A percentile compares a stretch with the other conserved stretches of the same genome.
These are phyloP conservation scores for Pichia heedii DNA, from an alignment of 805 yeast species.

Conservation along the genomic window DNA sequence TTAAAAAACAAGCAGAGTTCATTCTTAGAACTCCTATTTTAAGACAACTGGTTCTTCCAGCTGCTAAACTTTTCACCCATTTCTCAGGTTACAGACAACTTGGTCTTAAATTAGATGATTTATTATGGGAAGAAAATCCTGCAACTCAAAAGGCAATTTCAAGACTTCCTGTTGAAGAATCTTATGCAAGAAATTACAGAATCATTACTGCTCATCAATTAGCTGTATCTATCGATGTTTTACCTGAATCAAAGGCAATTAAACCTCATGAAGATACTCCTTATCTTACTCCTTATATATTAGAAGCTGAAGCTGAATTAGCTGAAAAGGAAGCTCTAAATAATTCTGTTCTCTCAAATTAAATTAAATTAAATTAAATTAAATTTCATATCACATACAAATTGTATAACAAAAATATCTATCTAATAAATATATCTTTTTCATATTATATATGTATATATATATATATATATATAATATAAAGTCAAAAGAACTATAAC, in stretches of 20 bases:
- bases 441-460: background rate
- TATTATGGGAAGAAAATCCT: constrained; percentile 81
- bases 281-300: constrained; percentile 78
- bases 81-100: constrained; percentile 89
- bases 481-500: background rate
- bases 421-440: background rate
- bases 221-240: constrained; percentile 71
- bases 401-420: background rate
- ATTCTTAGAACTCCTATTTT: constrained; percentile 74
- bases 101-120: constrained; percentile 87
- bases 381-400: background rate
- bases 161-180: constrained; percentile 78
- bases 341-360: constrained; percentile 40
- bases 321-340: constrained; percentile 84
- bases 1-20: constrained; percentile 67
- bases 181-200: constrained; percentile 89
- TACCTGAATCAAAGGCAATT: constrained; percentile 72
- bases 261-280: constrained; percentile 73
- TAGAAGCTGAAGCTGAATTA: constrained; percentile 91
- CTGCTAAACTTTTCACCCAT: constrained; percentile 63
- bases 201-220: constrained; percentile 87
- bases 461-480: constrained; percentile 1
- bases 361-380: constrained; percentile 10
- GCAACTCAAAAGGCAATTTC: constrained; percentile 76
- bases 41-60: constrained; percentile 68